phyloP scores from a whole-genome alignment of 306 rosid genomes.

The Medicago arabica region DNA sequence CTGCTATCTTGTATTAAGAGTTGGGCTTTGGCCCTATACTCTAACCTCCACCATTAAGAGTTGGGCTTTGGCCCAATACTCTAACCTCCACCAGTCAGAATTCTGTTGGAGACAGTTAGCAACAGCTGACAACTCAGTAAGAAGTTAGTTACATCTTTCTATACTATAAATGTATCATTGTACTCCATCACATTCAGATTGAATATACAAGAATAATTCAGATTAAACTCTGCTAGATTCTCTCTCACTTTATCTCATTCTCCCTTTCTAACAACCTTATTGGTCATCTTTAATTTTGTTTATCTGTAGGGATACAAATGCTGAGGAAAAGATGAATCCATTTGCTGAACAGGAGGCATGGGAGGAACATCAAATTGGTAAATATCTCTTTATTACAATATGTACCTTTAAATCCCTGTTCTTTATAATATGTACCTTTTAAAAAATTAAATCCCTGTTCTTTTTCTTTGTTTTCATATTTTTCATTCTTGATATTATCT shows the following conservation, averaged over 20 bases:
- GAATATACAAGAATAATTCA: background rate
- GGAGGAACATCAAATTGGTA: slow-evolving; percentile 97
- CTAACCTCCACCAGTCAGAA: background rate
- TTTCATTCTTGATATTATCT: slow-evolving; percentile 40
- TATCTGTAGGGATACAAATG: slow-evolving; percentile 59
- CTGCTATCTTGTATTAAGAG: background rate
- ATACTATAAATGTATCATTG: background rate
- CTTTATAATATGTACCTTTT: slow-evolving; percentile 3
- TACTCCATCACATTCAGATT: background rate
- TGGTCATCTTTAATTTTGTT: slow-evolving; percentile 28
- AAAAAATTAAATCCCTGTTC: slow-evolving; percentile 16
- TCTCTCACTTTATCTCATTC: background rate
- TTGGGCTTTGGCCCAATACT: no score
- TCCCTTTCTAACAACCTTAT: background rate
- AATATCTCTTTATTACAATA: slow-evolving; percentile 12
- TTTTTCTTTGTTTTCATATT: slow-evolving; percentile 29
- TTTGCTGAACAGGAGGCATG: slow-evolving; percentile 97
- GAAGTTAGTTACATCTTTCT: background rate
- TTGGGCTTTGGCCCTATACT: background rate
- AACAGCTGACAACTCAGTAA: background rate
- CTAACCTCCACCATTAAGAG: background rate
- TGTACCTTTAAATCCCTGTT: slow-evolving; percentile 24
- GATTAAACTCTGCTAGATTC: background rate
- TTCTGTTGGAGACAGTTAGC: no score
- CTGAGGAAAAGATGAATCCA: slow-evolving; percentile 91